Conservation (phyloP, 1,284 basidiomycete species). For the Ceratobasidium sp. region DNA sequence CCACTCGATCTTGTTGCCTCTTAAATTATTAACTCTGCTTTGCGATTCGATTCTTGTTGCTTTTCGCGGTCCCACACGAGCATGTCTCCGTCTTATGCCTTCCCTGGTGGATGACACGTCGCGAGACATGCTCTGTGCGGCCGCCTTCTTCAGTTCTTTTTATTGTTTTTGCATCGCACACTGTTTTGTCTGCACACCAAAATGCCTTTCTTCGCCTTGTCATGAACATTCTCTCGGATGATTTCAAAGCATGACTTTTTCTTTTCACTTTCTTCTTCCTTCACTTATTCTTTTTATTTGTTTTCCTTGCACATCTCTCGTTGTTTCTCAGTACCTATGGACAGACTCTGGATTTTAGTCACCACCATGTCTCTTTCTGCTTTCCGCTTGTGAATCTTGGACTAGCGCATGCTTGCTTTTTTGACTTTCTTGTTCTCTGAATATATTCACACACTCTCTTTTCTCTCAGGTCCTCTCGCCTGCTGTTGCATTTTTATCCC, state of each 20-base stretch:
- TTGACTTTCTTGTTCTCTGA: slow-evolving; percentile 15
- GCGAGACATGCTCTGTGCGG: slow-evolving; percentile 1
- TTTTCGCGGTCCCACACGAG: neutral
- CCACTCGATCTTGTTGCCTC: slow-evolving; percentile 22
- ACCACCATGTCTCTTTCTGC: slow-evolving; percentile 23
- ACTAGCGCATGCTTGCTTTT: slow-evolving; percentile 27
- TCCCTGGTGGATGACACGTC: slow-evolving; percentile 33
- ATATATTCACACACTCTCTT: slow-evolving; percentile 38
- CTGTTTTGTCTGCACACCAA: slow-evolving; percentile 23
- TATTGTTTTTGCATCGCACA: slow-evolving; percentile 32
- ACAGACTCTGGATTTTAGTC: slow-evolving; percentile 42
- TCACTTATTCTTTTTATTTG: slow-evolving; percentile 46
- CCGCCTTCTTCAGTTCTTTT: slow-evolving; percentile 1
- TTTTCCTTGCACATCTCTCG: slow-evolving; percentile 39
- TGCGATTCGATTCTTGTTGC: slow-evolving; percentile 20
- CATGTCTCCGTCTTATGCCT: slow-evolving; percentile 20
- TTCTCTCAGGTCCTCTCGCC: slow-evolving; percentile 32
- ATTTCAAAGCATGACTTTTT: slow-evolving; percentile 43
- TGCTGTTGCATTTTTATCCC: slow-evolving; percentile 20
- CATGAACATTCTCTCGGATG: slow-evolving; percentile 37
- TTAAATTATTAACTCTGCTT: slow-evolving; percentile 35
- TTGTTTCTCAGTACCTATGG: slow-evolving; percentile 41
- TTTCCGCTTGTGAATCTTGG: slow-evolving; percentile 23
- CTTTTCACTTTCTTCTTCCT: slow-evolving; percentile 44
- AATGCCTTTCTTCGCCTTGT: slow-evolving; percentile 3